phyloP scores from a whole-genome alignment of 2,329 filamentous ascomycete genomes.

The Colletotrichum falcatum region DNA sequence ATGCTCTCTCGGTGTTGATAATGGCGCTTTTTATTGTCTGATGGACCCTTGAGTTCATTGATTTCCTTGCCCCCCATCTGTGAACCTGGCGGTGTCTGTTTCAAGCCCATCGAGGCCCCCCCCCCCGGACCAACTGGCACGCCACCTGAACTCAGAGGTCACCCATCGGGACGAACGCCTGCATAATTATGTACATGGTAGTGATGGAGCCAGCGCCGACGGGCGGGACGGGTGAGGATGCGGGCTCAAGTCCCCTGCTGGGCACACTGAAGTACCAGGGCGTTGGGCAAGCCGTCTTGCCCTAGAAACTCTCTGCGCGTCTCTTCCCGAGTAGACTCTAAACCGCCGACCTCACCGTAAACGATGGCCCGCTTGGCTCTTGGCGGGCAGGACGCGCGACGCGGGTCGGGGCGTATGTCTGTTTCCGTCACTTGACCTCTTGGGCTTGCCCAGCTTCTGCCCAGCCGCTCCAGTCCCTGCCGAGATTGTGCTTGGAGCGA shows the following conservation, averaged over 20 bases:
- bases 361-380: background rate
- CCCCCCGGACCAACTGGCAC: background rate
- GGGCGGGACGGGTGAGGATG: conserved; percentile 22
- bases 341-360: background rate
- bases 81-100: background rate
- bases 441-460: conserved; percentile 26
- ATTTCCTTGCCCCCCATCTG: background rate
- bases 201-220: conserved; percentile 25
- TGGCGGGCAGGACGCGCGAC: no score
- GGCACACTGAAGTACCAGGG: conserved; percentile 15
- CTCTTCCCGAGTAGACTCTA: background rate
- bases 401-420: no score
- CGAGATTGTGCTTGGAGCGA: background rate
- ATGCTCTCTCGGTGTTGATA: background rate
- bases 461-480: conserved; percentile 15
- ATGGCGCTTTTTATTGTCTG: no score
- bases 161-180: conserved; percentile 33
- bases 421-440: conserved; percentile 5
- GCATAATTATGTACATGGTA: no score
- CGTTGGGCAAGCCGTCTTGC: background rate
- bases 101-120: background rate
- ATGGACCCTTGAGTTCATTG: background rate
- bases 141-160: background rate
- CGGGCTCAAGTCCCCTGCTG: conserved; percentile 6
- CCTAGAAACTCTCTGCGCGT: conserved; percentile 13